These are phyloP conservation scores for Gnaphalium uliginosum DNA, from an alignment of 129 eudicot genomes.

Conservation along the genomic window DNA sequence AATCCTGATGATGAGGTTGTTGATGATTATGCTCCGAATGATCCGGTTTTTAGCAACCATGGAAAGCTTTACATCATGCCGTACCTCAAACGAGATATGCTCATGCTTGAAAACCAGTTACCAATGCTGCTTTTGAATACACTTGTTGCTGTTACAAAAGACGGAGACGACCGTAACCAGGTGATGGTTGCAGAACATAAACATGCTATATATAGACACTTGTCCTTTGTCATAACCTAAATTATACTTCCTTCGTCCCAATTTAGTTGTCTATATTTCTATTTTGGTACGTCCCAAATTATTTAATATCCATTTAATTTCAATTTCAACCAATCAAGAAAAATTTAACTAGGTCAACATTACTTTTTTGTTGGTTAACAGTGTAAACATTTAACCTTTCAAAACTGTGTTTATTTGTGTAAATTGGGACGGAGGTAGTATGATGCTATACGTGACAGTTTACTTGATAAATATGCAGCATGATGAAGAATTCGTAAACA, in stretches of 20 bases:
- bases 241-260: no score
- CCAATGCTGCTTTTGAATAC: constrained; percentile 56
- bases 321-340: no score
- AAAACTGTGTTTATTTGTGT: no score
- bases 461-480: constrained; percentile 28
- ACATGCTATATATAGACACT: no score
- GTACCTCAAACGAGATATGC: constrained; percentile 67
- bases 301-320: no score
- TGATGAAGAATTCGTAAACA: constrained; percentile 40
- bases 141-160: constrained; percentile 41
- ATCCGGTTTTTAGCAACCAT: constrained; percentile 64
- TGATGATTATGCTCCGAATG: constrained; percentile 60
- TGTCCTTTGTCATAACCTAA: no score
- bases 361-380: no score
- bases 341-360: no score
- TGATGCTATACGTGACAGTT: background rate
- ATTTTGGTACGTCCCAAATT: no score
- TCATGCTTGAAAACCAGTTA: constrained; percentile 69
- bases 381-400: no score
- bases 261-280: no score
- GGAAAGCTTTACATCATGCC: constrained; percentile 56
- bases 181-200: constrained; percentile 6
- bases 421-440: background rate
- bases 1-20: background rate
- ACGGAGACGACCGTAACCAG: constrained; percentile 17